These are phyloP conservation scores for Chalaropsis ovoidea DNA, from an alignment of 2,329 filamentous ascomycete genomes.

Conservation along the genomic window DNA sequence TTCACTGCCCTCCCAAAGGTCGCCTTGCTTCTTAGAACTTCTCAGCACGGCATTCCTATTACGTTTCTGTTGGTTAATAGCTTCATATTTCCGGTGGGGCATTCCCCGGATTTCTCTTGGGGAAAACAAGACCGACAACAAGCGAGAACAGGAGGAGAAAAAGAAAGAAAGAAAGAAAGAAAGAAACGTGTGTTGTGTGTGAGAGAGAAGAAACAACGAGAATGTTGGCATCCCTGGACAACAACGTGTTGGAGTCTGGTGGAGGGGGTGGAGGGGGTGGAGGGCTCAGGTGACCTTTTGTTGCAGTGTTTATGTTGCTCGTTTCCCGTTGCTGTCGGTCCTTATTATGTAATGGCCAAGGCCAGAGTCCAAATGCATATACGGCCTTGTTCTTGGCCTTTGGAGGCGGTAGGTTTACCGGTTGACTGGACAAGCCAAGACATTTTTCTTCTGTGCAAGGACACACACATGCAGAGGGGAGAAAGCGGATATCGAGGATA, in stretches of 20 bases:
- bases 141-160: background rate
- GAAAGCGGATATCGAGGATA: background rate
- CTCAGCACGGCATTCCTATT: conserved; percentile 15
- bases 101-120: conserved; percentile 21
- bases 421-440: conserved; percentile 3
- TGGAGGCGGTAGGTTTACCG: background rate
- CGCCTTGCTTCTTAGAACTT: background rate
- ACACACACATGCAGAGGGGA: background rate
- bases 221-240: background rate
- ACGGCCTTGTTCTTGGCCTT: background rate
- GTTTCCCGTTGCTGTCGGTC: background rate
- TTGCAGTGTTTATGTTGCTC: background rate
- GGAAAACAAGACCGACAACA: conserved; percentile 11
- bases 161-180: background rate
- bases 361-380: background rate
- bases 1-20: background rate
- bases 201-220: background rate
- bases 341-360: conserved; percentile 4
- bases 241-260: background rate
- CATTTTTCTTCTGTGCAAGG: background rate
- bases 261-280: background rate
- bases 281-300: background rate
- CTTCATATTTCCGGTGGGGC: conserved; percentile 16
- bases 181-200: background rate
- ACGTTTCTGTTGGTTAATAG: conserved; percentile 23